These are phyloP conservation scores for Huntiella savannae DNA, from an alignment of 2,329 filamentous ascomycete species.

Conservation along the genomic window DNA sequence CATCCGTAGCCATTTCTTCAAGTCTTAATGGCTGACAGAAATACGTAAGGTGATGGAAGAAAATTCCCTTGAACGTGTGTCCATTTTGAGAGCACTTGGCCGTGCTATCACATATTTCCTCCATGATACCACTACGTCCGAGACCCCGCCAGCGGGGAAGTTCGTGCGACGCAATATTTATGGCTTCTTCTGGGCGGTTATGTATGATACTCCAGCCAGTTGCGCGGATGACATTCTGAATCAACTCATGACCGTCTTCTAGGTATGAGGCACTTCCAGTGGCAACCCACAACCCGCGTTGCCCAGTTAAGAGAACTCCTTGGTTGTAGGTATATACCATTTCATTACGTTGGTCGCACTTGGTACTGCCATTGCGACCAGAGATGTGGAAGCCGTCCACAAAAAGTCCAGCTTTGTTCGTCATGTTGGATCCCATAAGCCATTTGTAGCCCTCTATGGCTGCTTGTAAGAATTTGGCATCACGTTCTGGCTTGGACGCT, in stretches of 20 bases:
- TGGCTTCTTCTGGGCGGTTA: constrained; percentile 24
- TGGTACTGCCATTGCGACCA: constrained; percentile 18
- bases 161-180: constrained; percentile 18
- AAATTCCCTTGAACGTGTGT: constrained; percentile 89
- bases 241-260: constrained; percentile 57
- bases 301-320: constrained; percentile 68
- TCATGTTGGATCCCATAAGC: constrained; percentile 67
- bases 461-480: constrained; percentile 49
- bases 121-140: constrained; percentile 60
- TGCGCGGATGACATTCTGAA: constrained; percentile 54
- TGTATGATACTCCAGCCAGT: constrained; percentile 50
- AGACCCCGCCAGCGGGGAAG: constrained; percentile 51
- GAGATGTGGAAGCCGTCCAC: constrained; percentile 74
- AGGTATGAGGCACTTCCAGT: constrained; percentile 57
- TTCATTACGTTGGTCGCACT: constrained; percentile 64
- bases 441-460: constrained; percentile 65
- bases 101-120: constrained; percentile 62
- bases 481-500: constrained; percentile 14
- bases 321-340: constrained; percentile 96
- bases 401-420: constrained; percentile 53
- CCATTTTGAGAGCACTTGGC: constrained; percentile 63
- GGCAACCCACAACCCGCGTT: constrained; percentile 60
- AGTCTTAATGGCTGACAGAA: constrained; percentile 50
- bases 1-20: not conserved
- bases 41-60: constrained; percentile 67